Evolutionary conservation across 805 yeast species (phyloP).

Genomic region (Starmerella stigmatis): DNA sequence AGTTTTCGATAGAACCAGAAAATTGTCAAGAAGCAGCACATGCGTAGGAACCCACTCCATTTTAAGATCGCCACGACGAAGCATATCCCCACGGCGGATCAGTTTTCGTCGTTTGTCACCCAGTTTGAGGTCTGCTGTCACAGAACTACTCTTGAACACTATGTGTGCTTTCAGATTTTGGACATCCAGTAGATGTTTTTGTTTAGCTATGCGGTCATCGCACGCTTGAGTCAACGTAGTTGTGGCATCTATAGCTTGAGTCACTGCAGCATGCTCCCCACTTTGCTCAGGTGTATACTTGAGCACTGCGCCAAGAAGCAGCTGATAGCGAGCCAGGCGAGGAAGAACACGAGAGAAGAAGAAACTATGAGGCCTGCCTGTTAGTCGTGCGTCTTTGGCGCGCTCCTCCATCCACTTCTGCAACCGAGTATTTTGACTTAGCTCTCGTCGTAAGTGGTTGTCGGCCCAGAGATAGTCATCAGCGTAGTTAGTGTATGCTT

Average conservation of each 20-base stretch:
- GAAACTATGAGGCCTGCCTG: conserved; percentile 33
- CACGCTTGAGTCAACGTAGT: conserved; percentile 47
- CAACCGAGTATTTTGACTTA: conserved; percentile 35
- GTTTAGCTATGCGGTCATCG: conserved; percentile 50
- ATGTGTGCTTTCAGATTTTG: conserved; percentile 44
- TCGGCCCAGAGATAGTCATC: conserved; percentile 31
- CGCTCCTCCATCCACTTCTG: conserved; percentile 48
- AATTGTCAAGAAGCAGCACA: conserved; percentile 60
- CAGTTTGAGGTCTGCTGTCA: conserved; percentile 41
- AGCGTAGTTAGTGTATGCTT: conserved; percentile 49
- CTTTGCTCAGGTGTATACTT: conserved; percentile 41
- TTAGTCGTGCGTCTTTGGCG: conserved; percentile 40
- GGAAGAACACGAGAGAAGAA: conserved; percentile 49
- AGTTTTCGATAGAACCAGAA: conserved; percentile 35
- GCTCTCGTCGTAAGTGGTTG: conserved; percentile 38
- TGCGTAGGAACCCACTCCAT: conserved; percentile 43
- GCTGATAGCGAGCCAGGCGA: conserved; percentile 47
- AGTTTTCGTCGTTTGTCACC: conserved; percentile 47
- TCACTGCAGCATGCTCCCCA: conserved; percentile 26
- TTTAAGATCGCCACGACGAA: conserved; percentile 54
- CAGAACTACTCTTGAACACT: conserved; percentile 42
- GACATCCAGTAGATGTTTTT: conserved; percentile 48
- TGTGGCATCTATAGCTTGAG: conserved; percentile 45
- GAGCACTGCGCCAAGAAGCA: conserved; percentile 51
- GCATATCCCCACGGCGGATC: conserved; percentile 47